Conservation (phyloP, 2,329 filamentous ascomycete genomes). For the Cytospora schulzeri region DNA sequence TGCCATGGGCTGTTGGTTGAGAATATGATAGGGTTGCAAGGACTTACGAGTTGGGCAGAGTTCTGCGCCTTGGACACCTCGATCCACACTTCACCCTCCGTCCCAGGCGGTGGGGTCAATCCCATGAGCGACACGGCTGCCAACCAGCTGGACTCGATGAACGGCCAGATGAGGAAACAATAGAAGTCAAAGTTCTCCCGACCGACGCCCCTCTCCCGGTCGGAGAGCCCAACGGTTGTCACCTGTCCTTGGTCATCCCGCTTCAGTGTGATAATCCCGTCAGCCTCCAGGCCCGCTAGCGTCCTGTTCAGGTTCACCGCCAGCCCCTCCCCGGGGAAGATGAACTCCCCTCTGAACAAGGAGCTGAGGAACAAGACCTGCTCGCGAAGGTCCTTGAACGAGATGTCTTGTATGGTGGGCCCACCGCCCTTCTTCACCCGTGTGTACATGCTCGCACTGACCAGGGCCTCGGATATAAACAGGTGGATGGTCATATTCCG, state of each 20-base stretch:
- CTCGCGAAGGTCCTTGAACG: slow-evolving; percentile 69
- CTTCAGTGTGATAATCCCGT: slow-evolving; percentile 73
- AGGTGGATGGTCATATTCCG: slow-evolving; percentile 99
- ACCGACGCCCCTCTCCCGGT: slow-evolving; percentile 74
- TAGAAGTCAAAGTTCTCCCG: slow-evolving; percentile 98
- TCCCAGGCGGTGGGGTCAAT: slow-evolving; percentile 68
- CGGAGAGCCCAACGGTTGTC: slow-evolving; percentile 71
- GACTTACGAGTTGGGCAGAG: slow-evolving; percentile 73
- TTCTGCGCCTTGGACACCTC: slow-evolving; percentile 77
- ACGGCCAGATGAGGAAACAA: slow-evolving; percentile 98
- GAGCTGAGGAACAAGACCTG: slow-evolving; percentile 91
- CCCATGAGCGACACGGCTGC: slow-evolving; percentile 87
- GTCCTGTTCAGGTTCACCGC: slow-evolving; percentile 80
- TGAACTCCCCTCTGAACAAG: slow-evolving; percentile 94
- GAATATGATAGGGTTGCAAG: background rate
- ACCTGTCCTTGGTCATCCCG: slow-evolving; percentile 59
- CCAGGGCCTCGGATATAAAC: slow-evolving; percentile 90
- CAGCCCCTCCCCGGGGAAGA: slow-evolving; percentile 87
- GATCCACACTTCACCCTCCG: slow-evolving; percentile 73
- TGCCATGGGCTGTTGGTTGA: background rate
- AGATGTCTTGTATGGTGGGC: slow-evolving; percentile 75
- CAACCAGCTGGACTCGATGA: slow-evolving; percentile 93
- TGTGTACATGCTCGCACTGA: slow-evolving; percentile 88
- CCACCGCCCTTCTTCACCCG: slow-evolving; percentile 90
- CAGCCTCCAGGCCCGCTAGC: slow-evolving; percentile 73